Percentiles rank a stretch among this genome's conserved stretches.
Evolutionary conservation across 805 yeast genomes (phyloP).

Genomic region (Kregervanrija pseudodelftensis): DNA sequence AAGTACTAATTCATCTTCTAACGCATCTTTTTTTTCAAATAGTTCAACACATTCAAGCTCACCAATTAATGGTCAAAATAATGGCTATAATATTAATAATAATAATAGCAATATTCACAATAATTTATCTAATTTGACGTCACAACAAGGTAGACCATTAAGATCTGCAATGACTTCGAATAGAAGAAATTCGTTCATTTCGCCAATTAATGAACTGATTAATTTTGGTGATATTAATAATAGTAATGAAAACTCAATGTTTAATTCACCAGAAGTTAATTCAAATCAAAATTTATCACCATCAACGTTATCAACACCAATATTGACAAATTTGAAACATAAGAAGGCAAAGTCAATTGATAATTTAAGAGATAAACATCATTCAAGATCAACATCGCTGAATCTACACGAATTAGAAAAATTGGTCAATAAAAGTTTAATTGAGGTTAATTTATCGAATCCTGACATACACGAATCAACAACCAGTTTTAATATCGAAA

Average conservation of each 20-base stretch:
- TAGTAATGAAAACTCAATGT: background rate
- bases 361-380: background rate
- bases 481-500: background rate
- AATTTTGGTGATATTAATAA: slow-evolving; percentile 1
- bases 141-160: slow-evolving; percentile 19
- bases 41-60: slow-evolving; percentile 5
- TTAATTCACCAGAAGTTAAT: background rate
- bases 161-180: slow-evolving; percentile 12
- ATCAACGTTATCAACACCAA: background rate
- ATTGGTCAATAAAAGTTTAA: slow-evolving; percentile 8
- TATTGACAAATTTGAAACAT: background rate
- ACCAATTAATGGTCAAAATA: slow-evolving; percentile 1
- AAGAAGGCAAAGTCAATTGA: background rate
- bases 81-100: background rate
- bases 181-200: slow-evolving; percentile 18
- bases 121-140: slow-evolving; percentile 2
- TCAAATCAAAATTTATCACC: background rate
- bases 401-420: slow-evolving; percentile 10
- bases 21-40: slow-evolving; percentile 7
- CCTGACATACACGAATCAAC: background rate
- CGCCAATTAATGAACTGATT: slow-evolving; percentile 22
- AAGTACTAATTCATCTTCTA: slow-evolving; percentile 9
- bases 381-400: slow-evolving; percentile 4
- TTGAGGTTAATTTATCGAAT: background rate
- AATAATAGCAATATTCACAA: background rate